Evolutionary conservation across 169 alveolate species (phyloP).

Genomic region (Plasmodium reichenowi): DNA sequence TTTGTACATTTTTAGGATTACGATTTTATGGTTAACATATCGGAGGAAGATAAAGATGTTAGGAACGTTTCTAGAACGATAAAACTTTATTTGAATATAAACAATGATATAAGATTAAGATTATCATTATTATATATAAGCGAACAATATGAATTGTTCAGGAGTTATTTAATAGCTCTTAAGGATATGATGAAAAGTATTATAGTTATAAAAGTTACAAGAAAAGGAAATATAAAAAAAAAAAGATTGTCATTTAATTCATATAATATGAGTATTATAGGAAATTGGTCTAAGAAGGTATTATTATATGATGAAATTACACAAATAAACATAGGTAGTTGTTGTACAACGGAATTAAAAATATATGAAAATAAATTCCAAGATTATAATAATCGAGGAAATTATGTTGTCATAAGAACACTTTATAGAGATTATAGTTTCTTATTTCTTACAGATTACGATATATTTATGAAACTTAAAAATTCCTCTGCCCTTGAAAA

Average conservation of each 20-base stretch:
- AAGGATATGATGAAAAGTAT: constrained; percentile 25
- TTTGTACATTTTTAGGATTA: neutral
- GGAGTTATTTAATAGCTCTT: constrained; percentile 35
- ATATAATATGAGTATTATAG: constrained; percentile 27
- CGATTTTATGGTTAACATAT: constrained; percentile 28
- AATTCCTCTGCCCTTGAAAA: constrained; percentile 7
- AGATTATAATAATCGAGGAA: constrained; percentile 19
- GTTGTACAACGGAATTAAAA: constrained; percentile 42
- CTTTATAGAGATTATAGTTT: constrained; percentile 41
- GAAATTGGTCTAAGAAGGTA: constrained; percentile 41
- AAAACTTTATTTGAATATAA: constrained; percentile 14
- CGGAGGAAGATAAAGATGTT: constrained; percentile 35
- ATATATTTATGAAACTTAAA: constrained; percentile 14
- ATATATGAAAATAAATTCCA: constrained; percentile 25
- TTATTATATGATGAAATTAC: constrained; percentile 60
- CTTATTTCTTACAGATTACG: constrained; percentile 43
- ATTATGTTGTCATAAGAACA: constrained; percentile 53
- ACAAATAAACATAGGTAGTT: constrained; percentile 42
- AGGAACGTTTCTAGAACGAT: constrained; percentile 6
- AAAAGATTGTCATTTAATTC: constrained; percentile 8
- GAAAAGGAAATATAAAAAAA: constrained; percentile 36
- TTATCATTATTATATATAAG: constrained; percentile 35
- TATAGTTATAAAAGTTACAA: constrained; percentile 26
- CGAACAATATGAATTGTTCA: constrained; percentile 28
- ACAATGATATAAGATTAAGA: constrained; percentile 22